Evolutionary conservation across 2,329 filamentous ascomycete genomes (phyloP).

Genomic region (Sporothrix sp.): DNA sequence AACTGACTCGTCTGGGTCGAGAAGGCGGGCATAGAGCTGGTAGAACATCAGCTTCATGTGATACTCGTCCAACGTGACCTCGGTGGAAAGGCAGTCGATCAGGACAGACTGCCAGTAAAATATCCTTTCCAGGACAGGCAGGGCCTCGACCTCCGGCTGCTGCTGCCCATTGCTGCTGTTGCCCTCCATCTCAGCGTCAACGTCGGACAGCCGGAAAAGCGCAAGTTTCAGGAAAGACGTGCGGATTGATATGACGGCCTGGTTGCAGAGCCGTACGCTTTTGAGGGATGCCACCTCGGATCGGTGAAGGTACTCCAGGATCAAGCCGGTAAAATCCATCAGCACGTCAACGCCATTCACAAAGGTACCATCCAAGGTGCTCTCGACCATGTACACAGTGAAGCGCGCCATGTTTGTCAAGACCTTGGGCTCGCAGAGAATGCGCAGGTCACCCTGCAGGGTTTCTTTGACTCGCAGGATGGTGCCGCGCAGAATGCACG

Average conservation of each 20-base stretch:
- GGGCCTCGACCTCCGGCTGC: conserved; percentile 38
- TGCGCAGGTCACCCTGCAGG: conserved; percentile 60
- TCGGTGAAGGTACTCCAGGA: conserved; percentile 81
- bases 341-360: conserved; percentile 74
- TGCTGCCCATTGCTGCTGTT: background rate
- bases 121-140: conserved; percentile 71
- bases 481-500: conserved; percentile 70
- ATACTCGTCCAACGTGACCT: conserved; percentile 56
- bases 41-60: conserved; percentile 84
- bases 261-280: conserved; percentile 80
- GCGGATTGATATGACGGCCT: conserved; percentile 68
- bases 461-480: conserved; percentile 60
- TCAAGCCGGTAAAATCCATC: conserved; percentile 74
- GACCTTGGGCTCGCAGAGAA: conserved; percentile 70
- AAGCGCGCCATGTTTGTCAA: conserved; percentile 81
- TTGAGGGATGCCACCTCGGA: conserved; percentile 75
- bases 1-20: conserved; percentile 57
- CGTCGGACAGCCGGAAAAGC: conserved; percentile 71
- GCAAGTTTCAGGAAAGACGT: conserved; percentile 69
- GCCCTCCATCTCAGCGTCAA: conserved; percentile 47
- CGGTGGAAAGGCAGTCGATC: conserved; percentile 60
- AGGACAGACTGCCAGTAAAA: conserved; percentile 95
- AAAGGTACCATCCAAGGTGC: conserved; percentile 94
- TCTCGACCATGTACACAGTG: conserved; percentile 71
- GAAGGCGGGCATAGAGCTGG: conserved; percentile 79